Evolutionary conservation across 202 grass and related monocot species (phyloP), one percentile per base, ranked within the genome.

Genomic region (Dendrocalamus latiflorus): DNA sequence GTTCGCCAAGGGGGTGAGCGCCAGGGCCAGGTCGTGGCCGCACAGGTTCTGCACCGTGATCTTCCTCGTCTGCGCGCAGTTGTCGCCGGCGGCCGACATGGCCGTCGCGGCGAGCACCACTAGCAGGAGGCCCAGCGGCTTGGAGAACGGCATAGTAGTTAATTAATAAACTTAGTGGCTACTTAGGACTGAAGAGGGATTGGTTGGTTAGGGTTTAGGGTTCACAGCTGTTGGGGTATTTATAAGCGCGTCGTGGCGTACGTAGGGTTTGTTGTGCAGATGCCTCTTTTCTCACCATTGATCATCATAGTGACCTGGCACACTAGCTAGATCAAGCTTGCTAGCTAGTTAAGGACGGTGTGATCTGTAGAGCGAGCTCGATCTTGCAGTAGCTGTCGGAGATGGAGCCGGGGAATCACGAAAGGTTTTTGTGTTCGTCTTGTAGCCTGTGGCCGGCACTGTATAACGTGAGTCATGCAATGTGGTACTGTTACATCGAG

Each of bases 1-100:
- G 76, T 78, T 73, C 17, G 82, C 60, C 63, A 56, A 41, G 17
- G 61, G 73, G 18, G 26, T 17, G 21, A 58, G 45, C 1, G 30
- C 3, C 18, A 76, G 38, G 4, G 6, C 0, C 0, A 84, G 82
- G 63, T 77, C 63, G 18, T 45, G 39, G 14, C 41, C 73, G 39
- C 51, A 69, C 12, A 84, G 73, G 82, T 84, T 84, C 82, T 84
- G 82, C 24, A 84, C 51, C 62, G 73, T 77, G 8, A 84, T 50
- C 73, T 77, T 84, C 38, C 49, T 38, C 37, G 36, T 0, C 36
- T 8, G 50, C 41, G 18, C 2, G 71, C 81, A 84, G 60, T 8
- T 15, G 8, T 24, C n/a, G 1, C 38, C 17, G 34, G 73, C 37
- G 24, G 72, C 37, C 37, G 37, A 44, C 26, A 69, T 59, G 5